Base-by-base conservation (phyloP, 176 grass and related monocot genomes). In the Cenchrus americanus region DNA sequence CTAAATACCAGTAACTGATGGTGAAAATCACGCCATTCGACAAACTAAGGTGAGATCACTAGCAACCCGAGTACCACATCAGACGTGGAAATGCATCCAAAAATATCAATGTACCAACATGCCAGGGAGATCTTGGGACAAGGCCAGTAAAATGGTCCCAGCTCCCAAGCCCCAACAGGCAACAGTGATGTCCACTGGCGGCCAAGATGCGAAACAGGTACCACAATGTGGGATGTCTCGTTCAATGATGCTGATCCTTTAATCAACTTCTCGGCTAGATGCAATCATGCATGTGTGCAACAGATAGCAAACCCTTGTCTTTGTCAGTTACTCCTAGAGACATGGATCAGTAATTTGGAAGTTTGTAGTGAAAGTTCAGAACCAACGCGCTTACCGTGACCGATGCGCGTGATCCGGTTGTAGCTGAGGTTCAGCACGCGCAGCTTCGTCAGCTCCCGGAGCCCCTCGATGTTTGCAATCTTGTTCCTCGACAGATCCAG, bases 401-500 rank as follows among this genome's bases (percentile, higher is more conserved):
- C 93, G 44, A 99, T 99, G 61, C 93, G 89, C 8, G 91, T 90
- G n/a, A 99, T 96, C 73, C 89, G 62, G 78, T 99, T 99, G 75
- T 99, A 99, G 87, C 91, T 96, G 83, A 99, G 89, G 85, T 99
- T 95, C 21, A 99, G 96, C 61, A 94, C 47, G 21, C 96, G 86
- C 48, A 99, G 82, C 67, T 87, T 94, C 0, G 89, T 90, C 52
- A 99, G 71, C 10, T 99, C 93, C 83, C 89, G 85, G 26, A 99
- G 89, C 4, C 96, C 96, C 84, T 96, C 96, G 2, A 96, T 79
- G 66, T 66, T 76, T 0, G 77, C 63, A 22, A 99, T 99, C 85
- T 96, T 99, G 87, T 99, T 99, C 85, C 93, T 84, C 1, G 96
- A 99, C n/a, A 99, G 87, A 69, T 99, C 89, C 15, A 99, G 93